Evolutionary conservation across 2,329 filamentous ascomycete species (phyloP), one percentile per base, ranked within the genome.

Genomic region (Ustilaginoidea virens): DNA sequence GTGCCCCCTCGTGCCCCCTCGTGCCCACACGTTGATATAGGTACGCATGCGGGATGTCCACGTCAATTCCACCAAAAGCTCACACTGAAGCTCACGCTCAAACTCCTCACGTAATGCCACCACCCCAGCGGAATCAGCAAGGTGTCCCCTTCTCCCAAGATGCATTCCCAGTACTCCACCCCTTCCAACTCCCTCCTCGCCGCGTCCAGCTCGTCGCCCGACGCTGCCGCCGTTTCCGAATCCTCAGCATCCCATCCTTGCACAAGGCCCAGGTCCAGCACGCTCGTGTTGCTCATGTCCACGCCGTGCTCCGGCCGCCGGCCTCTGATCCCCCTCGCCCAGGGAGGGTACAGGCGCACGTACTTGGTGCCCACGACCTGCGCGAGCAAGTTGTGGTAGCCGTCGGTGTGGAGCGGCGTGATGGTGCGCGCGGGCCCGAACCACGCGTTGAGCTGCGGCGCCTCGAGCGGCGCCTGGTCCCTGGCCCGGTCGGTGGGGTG

Each of bases 81-180:
- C 9, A 96, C 85, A 40, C 86, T 94, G 45, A 92, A 86, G 46
- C 87, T 93, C 13, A 81, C 71, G 32, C 73, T 83, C 44, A 96
- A 48, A 28, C 83, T 83, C 34, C 80, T 66, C 4, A 96, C 81
- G 52, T 94, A 96, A 59, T 98, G 90, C 90, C 90, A 98, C 87
- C 90, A 98, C 1, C 87, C 90, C 5, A 82, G 66, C 0, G 90
- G 90, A 30, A 98, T 81, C 48, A 93, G 90, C 30, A 98, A 49
- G 38, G 74, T 79, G 30, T 98, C 85, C 0, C 87, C 90, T 1
- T 80, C 77, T 17, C 66, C 70, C 5, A 98, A 55, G 2, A 96
- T 66, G 32, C 75, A 75, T 45, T 98, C 90, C 19, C 80, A 55
- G 46, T 78, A 87, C 30, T 66, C 58, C 2, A 80, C 61, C 1